phyloP scores from a whole-genome alignment of 805 yeast species.

The Wickerhamomyces chaumierensis region DNA sequence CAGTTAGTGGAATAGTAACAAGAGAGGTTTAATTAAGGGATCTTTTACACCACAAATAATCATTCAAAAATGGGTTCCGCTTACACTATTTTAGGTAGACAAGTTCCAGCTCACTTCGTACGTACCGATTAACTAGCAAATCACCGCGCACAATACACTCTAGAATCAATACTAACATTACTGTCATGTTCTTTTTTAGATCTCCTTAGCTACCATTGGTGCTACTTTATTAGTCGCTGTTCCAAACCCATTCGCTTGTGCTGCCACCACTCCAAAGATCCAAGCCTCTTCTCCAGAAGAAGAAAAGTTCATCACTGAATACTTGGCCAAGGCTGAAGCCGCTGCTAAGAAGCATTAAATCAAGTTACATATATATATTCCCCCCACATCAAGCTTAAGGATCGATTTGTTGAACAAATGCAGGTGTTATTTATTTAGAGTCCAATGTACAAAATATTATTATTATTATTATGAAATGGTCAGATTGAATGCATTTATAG shows the following conservation, averaged over 20 bases:
- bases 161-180: background rate
- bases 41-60: background rate
- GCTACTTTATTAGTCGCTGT: constrained; percentile 48
- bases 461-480: no score
- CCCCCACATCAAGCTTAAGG: no score
- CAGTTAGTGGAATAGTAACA: no score
- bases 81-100: constrained; percentile 74
- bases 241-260: constrained; percentile 52
- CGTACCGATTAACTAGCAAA: no score
- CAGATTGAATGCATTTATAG: no score
- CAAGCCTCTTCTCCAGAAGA: constrained; percentile 79
- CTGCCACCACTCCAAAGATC: constrained; percentile 42
- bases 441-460: background rate
- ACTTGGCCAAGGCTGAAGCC: constrained; percentile 39
- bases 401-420: no score
- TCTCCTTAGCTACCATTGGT: constrained; percentile 75
- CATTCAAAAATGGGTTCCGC: constrained; percentile 76
- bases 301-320: constrained; percentile 71
- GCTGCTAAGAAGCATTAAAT: constrained; percentile 19
- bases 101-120: constrained; percentile 73
- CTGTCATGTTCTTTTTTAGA: constrained; percentile 21
- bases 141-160: no score
- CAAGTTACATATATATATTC: no score
- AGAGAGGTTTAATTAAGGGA: no score
- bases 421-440: background rate